phyloP scores from a whole-genome alignment of 768 basidiomycete genomes.

The Dacryopinax primogenitus region DNA sequence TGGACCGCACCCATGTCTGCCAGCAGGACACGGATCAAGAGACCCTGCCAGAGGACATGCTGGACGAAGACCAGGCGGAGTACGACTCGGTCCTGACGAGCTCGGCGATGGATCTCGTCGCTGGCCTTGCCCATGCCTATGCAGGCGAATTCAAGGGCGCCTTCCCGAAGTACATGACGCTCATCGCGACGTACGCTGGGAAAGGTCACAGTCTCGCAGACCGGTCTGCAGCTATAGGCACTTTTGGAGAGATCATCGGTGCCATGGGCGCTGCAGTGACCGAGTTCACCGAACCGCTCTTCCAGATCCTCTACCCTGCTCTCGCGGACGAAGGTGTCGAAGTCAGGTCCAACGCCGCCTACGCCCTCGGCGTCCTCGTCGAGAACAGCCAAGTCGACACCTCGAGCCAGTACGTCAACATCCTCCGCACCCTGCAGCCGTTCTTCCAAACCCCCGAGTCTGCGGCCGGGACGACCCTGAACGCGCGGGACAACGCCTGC shows the following conservation, averaged over 20 bases:
- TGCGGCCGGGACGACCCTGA: slow-evolving; percentile 51
- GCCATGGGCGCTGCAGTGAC: slow-evolving; percentile 83
- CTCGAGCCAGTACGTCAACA: slow-evolving; percentile 59
- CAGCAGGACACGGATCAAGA: slow-evolving; percentile 93
- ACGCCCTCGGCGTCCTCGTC: slow-evolving; percentile 81
- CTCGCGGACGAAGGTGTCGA: slow-evolving; percentile 78
- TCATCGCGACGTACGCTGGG: slow-evolving; percentile 86
- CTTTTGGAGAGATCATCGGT: slow-evolving; percentile 86
- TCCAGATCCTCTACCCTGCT: slow-evolving; percentile 73
- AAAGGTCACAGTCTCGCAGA: slow-evolving; percentile 79
- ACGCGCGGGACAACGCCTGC: slow-evolving; percentile 92
- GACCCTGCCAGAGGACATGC: slow-evolving; percentile 53
- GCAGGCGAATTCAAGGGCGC: slow-evolving; percentile 70
- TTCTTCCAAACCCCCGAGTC: slow-evolving; percentile 59
- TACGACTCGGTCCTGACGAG: slow-evolving; percentile 93
- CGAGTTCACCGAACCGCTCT: slow-evolving; percentile 63
- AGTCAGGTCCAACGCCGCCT: slow-evolving; percentile 91
- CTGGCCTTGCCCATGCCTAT: slow-evolving; percentile 72
- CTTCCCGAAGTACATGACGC: slow-evolving; percentile 75
- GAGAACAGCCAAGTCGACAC: slow-evolving; percentile 76
- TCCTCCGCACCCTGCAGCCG: slow-evolving; percentile 68
- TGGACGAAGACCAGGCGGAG: slow-evolving; percentile 85
- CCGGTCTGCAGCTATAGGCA: slow-evolving; percentile 84
- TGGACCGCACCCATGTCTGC: slow-evolving; percentile 90
- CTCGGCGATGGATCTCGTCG: slow-evolving; percentile 86